phyloP scores from a whole-genome alignment of 805 yeast genomes.

The Candida vartiovaarae region DNA sequence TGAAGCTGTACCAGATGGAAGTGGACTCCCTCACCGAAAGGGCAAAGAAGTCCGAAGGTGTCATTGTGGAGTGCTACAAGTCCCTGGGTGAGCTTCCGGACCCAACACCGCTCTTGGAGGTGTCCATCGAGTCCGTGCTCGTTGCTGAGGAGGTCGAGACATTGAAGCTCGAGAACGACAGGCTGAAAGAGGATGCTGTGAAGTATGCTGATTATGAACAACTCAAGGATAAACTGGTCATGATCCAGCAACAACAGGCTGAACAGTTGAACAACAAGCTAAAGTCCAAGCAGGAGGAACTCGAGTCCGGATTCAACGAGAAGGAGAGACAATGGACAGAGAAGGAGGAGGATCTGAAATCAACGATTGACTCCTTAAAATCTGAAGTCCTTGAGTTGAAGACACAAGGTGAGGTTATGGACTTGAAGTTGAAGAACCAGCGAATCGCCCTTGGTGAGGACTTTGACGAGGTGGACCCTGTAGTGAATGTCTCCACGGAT shows the following conservation, averaged over 20 bases:
- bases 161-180: slow-evolving; percentile 43
- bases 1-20: slow-evolving; percentile 78
- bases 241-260: slow-evolving; percentile 54
- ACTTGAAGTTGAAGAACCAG: slow-evolving; percentile 39
- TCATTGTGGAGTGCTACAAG: slow-evolving; percentile 69
- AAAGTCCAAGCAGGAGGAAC: slow-evolving; percentile 67
- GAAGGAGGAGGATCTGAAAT: slow-evolving; percentile 44
- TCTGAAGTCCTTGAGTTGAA: slow-evolving; percentile 57
- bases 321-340: slow-evolving; percentile 62
- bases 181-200: slow-evolving; percentile 51
- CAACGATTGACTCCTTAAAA: slow-evolving; percentile 45
- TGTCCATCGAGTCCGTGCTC: slow-evolving; percentile 56
- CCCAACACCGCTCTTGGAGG: slow-evolving; percentile 74
- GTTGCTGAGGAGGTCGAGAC: slow-evolving; percentile 45
- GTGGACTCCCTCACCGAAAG: slow-evolving; percentile 77
- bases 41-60: slow-evolving; percentile 64
- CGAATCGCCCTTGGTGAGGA: slow-evolving; percentile 33
- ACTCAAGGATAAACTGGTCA: slow-evolving; percentile 52
- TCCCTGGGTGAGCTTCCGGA: slow-evolving; percentile 87
- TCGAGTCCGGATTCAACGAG: slow-evolving; percentile 44
- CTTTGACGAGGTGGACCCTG: slow-evolving; percentile 19
- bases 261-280: slow-evolving; percentile 47
- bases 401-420: slow-evolving; percentile 31
- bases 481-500: background rate
- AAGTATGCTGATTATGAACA: slow-evolving; percentile 74